Conservation (phyloP, 169 alveolate genomes). For the Amoebophrya sp. region DNA sequence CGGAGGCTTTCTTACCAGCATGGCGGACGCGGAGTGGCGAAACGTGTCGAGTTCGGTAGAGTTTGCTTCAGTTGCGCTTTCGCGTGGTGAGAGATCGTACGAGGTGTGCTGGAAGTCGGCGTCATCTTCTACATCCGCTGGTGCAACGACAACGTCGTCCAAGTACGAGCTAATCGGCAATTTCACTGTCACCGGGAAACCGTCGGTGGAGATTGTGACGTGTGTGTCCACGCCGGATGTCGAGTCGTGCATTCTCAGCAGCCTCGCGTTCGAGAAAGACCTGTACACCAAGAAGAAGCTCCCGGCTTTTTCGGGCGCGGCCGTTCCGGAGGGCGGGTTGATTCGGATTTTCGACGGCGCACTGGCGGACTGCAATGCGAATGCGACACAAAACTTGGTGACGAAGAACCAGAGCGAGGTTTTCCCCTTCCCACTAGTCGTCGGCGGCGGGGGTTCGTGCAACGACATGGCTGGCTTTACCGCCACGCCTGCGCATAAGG, state of each 20-base stretch:
- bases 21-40: neutral
- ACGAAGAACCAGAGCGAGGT: neutral
- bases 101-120: neutral
- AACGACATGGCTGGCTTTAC: neutral
- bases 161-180: neutral
- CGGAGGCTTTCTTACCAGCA: neutral
- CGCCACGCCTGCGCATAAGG: neutral
- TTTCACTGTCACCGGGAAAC: neutral
- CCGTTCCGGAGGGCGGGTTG: neutral
- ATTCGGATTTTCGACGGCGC: neutral
- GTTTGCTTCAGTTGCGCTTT: neutral
- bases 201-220: neutral
- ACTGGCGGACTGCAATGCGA: neutral
- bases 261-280: neutral
- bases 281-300: neutral
- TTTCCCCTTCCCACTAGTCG: neutral
- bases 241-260: neutral
- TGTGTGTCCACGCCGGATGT: neutral
- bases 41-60: neutral
- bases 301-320: neutral
- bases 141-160: neutral
- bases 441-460: neutral
- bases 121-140: no score
- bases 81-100: neutral
- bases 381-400: neutral